phyloP scores from a whole-genome alignment of 495 filamentous ascomycete species.

The Platismatia glauca region DNA sequence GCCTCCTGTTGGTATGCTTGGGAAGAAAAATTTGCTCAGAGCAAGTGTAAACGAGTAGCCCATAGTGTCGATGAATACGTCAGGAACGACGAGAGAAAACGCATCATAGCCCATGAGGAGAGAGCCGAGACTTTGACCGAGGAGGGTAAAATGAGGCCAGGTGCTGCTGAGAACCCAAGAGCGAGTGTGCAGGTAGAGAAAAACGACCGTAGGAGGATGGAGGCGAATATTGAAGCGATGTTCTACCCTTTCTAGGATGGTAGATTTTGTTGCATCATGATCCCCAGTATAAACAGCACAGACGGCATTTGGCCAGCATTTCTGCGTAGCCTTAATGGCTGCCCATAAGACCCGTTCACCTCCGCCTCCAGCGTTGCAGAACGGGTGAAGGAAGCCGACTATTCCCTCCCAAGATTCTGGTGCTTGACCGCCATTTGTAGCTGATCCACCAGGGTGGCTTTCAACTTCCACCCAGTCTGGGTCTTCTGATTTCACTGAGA shows the following conservation, averaged over 20 bases:
- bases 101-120: constrained; percentile 82
- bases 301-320: constrained; percentile 76
- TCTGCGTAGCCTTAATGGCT: constrained; percentile 83
- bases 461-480: constrained; percentile 74
- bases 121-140: constrained; percentile 85
- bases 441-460: constrained; percentile 40
- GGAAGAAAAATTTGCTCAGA: constrained; percentile 75
- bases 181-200: constrained; percentile 83
- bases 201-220: constrained; percentile 70
- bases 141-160: constrained; percentile 89
- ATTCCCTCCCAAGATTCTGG: constrained; percentile 66
- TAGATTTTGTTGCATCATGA: constrained; percentile 72
- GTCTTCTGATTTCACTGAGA: constrained; percentile 37
- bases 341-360: constrained; percentile 97
- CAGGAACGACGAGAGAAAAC: constrained; percentile 80
- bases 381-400: constrained; percentile 90
- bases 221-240: constrained; percentile 88
- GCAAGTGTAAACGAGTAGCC: constrained; percentile 89
- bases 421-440: constrained; percentile 42
- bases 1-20: constrained; percentile 70
- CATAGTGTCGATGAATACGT: constrained; percentile 96
- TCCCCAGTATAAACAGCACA: constrained; percentile 94
- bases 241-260: constrained; percentile 72
- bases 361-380: constrained; percentile 87
- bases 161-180: constrained; percentile 73